Conservation (phyloP, 495 filamentous ascomycete species). For the Podospora anserina region DNA sequence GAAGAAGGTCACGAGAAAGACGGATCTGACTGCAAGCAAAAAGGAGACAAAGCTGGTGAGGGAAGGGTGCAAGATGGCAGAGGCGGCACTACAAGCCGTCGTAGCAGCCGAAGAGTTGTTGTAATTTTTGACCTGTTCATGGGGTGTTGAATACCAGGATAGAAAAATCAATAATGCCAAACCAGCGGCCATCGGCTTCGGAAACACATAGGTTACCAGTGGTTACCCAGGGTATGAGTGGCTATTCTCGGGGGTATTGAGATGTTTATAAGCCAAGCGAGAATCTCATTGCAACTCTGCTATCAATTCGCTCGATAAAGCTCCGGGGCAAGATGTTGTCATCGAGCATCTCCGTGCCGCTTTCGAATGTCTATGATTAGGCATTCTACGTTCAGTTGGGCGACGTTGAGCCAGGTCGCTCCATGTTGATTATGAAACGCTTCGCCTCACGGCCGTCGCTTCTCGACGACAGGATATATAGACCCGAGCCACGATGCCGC, state of each 20-base stretch:
- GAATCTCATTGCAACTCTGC: background rate
- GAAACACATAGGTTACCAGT: no score
- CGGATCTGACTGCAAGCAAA: slow-evolving; percentile 62
- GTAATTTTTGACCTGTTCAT: background rate
- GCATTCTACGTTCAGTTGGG: no score
- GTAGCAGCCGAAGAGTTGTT: slow-evolving; percentile 23
- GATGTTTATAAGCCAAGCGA: background rate
- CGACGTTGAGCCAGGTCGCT: background rate
- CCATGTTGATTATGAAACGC: background rate
- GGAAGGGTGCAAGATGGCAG: slow-evolving; percentile 67
- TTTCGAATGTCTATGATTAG: background rate
- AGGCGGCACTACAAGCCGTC: slow-evolving; percentile 55
- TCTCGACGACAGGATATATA: background rate
- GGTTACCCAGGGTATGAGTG: slow-evolving; percentile 23
- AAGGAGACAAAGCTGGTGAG: slow-evolving; percentile 59
- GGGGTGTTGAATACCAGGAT: background rate
- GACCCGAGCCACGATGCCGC: slow-evolving; percentile 4
- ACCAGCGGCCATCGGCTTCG: background rate
- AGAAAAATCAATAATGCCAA: background rate
- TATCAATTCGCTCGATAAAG: background rate
- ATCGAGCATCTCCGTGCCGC: background rate
- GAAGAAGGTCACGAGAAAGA: slow-evolving; percentile 69
- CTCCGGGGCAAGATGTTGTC: background rate
- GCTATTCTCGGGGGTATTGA: background rate
- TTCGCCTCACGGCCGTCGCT: background rate